Conservation (phyloP, 192 early-diverging fungal species). For the Diversispora epigaea region DNA sequence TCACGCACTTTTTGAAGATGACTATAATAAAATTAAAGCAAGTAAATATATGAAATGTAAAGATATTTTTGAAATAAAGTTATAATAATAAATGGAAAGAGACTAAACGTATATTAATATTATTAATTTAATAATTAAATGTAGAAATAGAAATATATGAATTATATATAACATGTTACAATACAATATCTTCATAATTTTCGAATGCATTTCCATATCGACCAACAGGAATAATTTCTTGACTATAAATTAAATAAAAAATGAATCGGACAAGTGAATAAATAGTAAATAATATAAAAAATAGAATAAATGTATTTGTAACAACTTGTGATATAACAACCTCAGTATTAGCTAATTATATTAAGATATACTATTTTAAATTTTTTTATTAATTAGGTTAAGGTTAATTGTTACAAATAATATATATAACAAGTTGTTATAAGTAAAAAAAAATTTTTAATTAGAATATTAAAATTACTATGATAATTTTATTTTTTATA, state of each 20-base stretch:
- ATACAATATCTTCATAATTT: conserved; percentile 80
- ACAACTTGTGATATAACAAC: no score
- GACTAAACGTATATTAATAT: conserved; percentile 36
- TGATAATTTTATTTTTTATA: no score
- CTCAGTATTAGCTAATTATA: no score
- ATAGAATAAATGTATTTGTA: no score
- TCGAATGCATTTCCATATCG: conserved; percentile 73
- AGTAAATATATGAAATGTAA: no score
- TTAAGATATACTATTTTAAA: no score
- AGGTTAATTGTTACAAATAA: no score
- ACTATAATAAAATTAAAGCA: conserved; percentile 36
- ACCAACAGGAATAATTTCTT: conserved; percentile 57
- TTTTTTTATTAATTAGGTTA: no score
- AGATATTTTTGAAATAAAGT: background rate
- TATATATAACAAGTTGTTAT: no score
- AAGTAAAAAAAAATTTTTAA: no score
- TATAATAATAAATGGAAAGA: conserved; percentile 34
- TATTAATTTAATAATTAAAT: conserved; percentile 45
- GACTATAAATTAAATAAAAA: conserved; percentile 27
- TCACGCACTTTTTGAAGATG: conserved; percentile 83
- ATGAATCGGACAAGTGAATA: conserved; percentile 1
- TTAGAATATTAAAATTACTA: no score
- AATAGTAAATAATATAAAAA: background rate
- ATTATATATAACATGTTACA: background rate
- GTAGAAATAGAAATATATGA: background rate